Base-by-base conservation (phyloP, 2,329 filamentous ascomycete species). In the Scopulariopsis brevicaulis region DNA sequence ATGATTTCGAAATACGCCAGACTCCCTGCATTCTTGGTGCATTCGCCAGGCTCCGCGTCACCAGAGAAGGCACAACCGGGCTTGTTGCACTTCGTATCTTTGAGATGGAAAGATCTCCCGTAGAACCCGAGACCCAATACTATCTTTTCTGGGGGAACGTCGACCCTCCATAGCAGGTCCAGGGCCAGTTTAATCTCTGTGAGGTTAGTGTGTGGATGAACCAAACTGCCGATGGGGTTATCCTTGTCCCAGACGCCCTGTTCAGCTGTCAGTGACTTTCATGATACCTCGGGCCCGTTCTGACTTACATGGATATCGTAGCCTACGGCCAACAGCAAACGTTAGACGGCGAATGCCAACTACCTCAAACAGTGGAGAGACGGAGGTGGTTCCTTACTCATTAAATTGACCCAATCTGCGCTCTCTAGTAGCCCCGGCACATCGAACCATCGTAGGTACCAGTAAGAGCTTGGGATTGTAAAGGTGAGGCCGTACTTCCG, bases 111-210 rank as follows among this genome's bases (percentile, higher is more conserved):
- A 1, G 56, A 15, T 18, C 66, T 61, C 0, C 74, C 74, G 59
- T 78, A 77, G 59, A 74, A 77, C 1, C 67, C 72, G 7, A 73
- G 25, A 1, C 77, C 77, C 18, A 80, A 58, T 7, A 65, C 67
- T 6, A 81, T 62, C 57, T 77, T 74, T 0, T 56, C 34, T 0
- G 78, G 68, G 0, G 66, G 61, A 1, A 82, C 64, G 24, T 71
- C 62, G 34, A 69, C 72, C 2, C 74, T 67, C 75, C 77, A 80
- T 4, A 80, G 64, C 0, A 80, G 70, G 3, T 77, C 69, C 0
- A 77, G 54, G 0, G 68, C 68, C 0, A 62, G 32, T 5, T 73
- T 65, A 20, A 78, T 78, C 63, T 79, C 75, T 2, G 74, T 76
- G 0, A 79, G 57, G 60, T 79, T 77, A 0, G 76, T 76, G 59